Evolutionary conservation across 768 basidiomycete species (phyloP).

Genomic region (Lactifluus piperatus): DNA sequence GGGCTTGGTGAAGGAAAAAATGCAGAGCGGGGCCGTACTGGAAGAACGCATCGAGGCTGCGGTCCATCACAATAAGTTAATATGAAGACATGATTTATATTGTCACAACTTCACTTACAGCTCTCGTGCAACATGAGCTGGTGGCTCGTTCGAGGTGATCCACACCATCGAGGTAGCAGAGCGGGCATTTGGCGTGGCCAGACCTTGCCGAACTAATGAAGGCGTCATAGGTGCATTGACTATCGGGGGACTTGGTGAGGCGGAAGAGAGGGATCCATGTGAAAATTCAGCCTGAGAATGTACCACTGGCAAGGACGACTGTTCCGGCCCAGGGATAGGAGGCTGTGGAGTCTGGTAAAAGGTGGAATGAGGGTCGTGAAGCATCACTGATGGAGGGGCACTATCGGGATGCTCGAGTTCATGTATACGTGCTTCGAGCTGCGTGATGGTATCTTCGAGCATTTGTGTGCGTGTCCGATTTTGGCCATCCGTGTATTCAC

Average conservation of each 20-base stretch:
- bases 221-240: not conserved
- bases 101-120: slow-evolving; percentile 12
- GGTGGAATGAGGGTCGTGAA: slow-evolving; percentile 19
- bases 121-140: slow-evolving; percentile 7
- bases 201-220: not conserved
- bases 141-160: slow-evolving; percentile 8
- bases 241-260: slow-evolving; percentile 9
- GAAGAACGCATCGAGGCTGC: slow-evolving; percentile 50
- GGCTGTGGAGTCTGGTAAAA: slow-evolving; percentile 6
- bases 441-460: slow-evolving; percentile 48
- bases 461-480: slow-evolving; percentile 49
- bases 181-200: not conserved
- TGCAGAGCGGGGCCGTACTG: slow-evolving; percentile 51
- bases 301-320: not conserved
- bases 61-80: not conserved
- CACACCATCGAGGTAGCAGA: slow-evolving; percentile 2
- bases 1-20: slow-evolving; percentile 50
- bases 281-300: not conserved
- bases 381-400: slow-evolving; percentile 8
- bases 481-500: slow-evolving; percentile 59
- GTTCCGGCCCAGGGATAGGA: not conserved
- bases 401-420: slow-evolving; percentile 20
- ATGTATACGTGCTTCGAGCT: slow-evolving; percentile 43
- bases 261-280: slow-evolving; percentile 5
- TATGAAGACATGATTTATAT: not conserved